Conservation (phyloP, 2,329 filamentous ascomycete genomes). For the Exutisphaerella laricina region DNA sequence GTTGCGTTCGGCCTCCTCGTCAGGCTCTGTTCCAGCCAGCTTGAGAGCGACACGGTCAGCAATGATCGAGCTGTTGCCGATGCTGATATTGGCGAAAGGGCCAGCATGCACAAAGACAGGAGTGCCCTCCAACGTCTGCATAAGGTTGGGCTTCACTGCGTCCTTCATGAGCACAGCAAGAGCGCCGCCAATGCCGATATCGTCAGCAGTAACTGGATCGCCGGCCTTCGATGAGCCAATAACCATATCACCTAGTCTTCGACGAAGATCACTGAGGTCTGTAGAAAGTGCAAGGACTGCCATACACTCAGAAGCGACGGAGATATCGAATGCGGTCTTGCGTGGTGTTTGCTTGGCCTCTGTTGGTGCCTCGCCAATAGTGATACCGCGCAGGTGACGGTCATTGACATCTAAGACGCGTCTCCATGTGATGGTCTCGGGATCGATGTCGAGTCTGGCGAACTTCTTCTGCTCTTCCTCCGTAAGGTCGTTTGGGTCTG, state of each 20-base stretch:
- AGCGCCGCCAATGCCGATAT: slow-evolving; percentile 87
- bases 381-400: slow-evolving; percentile 82
- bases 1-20: slow-evolving; percentile 68
- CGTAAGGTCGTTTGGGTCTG: slow-evolving; percentile 82
- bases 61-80: slow-evolving; percentile 90
- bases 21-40: slow-evolving; percentile 86
- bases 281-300: slow-evolving; percentile 93
- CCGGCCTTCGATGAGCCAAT: slow-evolving; percentile 79
- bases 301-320: slow-evolving; percentile 97
- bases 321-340: slow-evolving; percentile 94
- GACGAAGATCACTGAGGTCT: slow-evolving; percentile 78
- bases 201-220: slow-evolving; percentile 91
- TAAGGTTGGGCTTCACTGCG: slow-evolving; percentile 96
- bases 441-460: slow-evolving; percentile 92
- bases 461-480: slow-evolving; percentile 83
- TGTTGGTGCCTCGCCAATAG: slow-evolving; percentile 78
- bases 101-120: slow-evolving; percentile 97
- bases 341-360: slow-evolving; percentile 78
- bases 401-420: slow-evolving; percentile 97
- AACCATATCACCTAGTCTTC: slow-evolving; percentile 92
- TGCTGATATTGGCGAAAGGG: slow-evolving; percentile 97
- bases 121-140: slow-evolving; percentile 96
- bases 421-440: slow-evolving; percentile 94
- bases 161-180: slow-evolving; percentile 95
- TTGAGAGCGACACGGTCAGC: slow-evolving; percentile 95